Evolutionary conservation across 177 flowering plant genomes (phyloP), one percentile per base, ranked within the genome.

Genomic region (Viscum album): DNA sequence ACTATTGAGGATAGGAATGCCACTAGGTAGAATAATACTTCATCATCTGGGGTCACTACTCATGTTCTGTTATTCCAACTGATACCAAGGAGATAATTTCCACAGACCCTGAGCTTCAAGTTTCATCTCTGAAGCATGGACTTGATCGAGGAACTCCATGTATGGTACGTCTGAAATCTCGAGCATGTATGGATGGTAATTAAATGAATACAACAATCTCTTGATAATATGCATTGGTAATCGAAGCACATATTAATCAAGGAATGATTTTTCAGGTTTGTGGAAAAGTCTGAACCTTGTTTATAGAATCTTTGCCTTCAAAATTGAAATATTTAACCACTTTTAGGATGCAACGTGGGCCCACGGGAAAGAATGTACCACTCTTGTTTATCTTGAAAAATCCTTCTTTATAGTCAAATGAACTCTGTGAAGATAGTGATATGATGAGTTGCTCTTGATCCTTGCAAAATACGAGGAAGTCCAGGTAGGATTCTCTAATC

Each of bases 321-420:
- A 84, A 84, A 79, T 82, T 74, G 80, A 82, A 86, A 82, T 89
- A 83, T 73, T 78, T 86, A 33, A 90, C 89, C 78, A 91, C 76
- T 80, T 91, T 97, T 26, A 75, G 93, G 86, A 81, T 72, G 91
- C 19, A 91, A 84, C 35, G 84, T 78, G 75, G 76, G 85, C 65
- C 92, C 92, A 35, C 87, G 88, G 21, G 24, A 21, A 13, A 13
- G 11, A 45, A 21, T 45, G 52, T 15, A 39, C 17, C 21, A 15
- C 23, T 89, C 79, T 82, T 80, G 78, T 93, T 91, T 75, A 89
- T 91, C 26, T 83, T 77, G 15, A 88, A 95, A 61, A 88, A 87
- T 54, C 98, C 98, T 82, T 94, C 98, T 37, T 89, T 74, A 72
- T 94, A 94, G 76, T 94, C 93, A 54, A 94, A 89, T 19, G 88